Evolutionary conservation across 1,284 basidiomycete genomes (phyloP).

Genomic region (Trichosporon coremiiforme): DNA sequence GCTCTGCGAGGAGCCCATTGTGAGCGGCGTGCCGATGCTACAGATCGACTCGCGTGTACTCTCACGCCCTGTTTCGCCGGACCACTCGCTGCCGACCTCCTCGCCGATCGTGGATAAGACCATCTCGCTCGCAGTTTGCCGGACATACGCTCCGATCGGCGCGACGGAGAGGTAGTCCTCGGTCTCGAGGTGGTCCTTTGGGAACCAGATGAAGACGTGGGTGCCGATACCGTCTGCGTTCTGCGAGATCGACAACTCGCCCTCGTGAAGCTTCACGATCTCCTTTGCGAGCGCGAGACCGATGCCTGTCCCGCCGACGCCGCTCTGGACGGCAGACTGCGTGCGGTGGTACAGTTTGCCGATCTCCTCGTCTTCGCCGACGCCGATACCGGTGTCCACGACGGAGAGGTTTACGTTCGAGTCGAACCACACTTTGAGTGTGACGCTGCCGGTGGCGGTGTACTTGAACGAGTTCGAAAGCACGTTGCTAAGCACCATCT

Average conservation of each 20-base stretch:
- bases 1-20: neutral
- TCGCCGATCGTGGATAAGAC: slow-evolving; percentile 24
- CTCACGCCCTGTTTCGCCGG: neutral
- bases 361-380: slow-evolving; percentile 31
- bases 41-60: slow-evolving; percentile 17
- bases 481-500: slow-evolving; percentile 49
- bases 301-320: slow-evolving; percentile 28
- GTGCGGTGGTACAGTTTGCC: slow-evolving; percentile 33
- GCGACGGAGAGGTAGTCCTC: neutral
- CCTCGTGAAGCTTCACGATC: slow-evolving; percentile 56
- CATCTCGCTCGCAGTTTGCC: slow-evolving; percentile 26
- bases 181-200: neutral
- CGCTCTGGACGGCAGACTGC: neutral
- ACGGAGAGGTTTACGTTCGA: slow-evolving; percentile 39
- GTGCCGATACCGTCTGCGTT: slow-evolving; percentile 4
- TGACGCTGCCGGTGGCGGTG: slow-evolving; percentile 34
- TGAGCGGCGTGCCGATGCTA: neutral
- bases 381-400: slow-evolving; percentile 51
- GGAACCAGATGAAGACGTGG: slow-evolving; percentile 24
- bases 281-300: slow-evolving; percentile 43
- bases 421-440: slow-evolving; percentile 32
- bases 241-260: slow-evolving; percentile 47
- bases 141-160: slow-evolving; percentile 29
- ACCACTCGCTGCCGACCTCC: slow-evolving; percentile 13
- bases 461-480: slow-evolving; percentile 47